Conservation (phyloP, 2,329 filamentous ascomycete genomes). For the Talaromyces pinophilus region DNA sequence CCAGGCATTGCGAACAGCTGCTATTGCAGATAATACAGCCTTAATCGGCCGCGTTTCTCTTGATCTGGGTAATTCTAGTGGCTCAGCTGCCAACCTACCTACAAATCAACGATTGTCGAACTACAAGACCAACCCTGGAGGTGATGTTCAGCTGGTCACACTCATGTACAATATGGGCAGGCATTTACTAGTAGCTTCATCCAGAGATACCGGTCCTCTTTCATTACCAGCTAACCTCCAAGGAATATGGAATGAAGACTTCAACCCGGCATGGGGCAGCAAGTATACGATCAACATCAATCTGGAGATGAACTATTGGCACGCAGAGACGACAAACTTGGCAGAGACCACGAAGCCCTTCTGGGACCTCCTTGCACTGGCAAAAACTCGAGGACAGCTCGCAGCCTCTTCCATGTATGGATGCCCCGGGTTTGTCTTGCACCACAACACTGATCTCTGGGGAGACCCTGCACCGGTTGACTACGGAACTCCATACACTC, state of each 20-base stretch:
- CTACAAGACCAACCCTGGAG: background rate
- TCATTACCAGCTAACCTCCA: constrained; percentile 59
- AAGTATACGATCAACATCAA: constrained; percentile 64
- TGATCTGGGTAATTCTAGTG: background rate
- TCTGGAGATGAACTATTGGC: constrained; percentile 64
- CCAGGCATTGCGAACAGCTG: background rate
- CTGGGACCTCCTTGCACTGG: constrained; percentile 42
- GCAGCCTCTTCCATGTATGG: constrained; percentile 56
- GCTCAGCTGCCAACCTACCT: background rate
- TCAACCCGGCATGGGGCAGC: constrained; percentile 52
- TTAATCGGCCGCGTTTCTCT: constrained; percentile 1
- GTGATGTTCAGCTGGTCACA: background rate
- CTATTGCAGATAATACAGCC: constrained; percentile 6
- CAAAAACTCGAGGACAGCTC: constrained; percentile 42
- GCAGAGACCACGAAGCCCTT: constrained; percentile 45
- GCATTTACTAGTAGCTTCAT: constrained; percentile 8
- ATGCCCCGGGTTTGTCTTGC: constrained; percentile 55
- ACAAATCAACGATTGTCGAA: background rate
- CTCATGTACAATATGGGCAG: background rate
- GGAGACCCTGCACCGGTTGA: constrained; percentile 56
- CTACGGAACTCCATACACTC: constrained; percentile 40
- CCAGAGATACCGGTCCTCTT: background rate
- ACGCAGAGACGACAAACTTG: constrained; percentile 54
- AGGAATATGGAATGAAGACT: constrained; percentile 56
- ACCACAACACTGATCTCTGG: constrained; percentile 60